These are phyloP conservation scores for Hypoxylon sp. DNA, from an alignment of 2,329 filamentous ascomycete species.

Conservation along the genomic window DNA sequence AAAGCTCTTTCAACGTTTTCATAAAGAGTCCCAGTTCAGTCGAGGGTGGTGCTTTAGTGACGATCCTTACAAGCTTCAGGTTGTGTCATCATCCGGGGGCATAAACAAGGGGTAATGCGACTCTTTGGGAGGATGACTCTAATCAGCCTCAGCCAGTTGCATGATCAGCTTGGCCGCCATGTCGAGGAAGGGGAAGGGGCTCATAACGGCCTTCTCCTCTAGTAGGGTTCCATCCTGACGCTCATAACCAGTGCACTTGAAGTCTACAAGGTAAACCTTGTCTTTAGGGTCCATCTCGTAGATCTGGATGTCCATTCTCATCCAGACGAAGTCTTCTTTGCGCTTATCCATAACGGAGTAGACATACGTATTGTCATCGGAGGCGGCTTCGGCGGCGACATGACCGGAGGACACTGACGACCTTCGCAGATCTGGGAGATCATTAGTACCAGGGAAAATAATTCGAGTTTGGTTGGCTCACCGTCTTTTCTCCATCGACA, in stretches of 20 bases:
- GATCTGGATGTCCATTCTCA: conserved; percentile 95
- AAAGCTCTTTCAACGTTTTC: background rate
- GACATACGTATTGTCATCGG: conserved; percentile 54
- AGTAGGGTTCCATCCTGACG: conserved; percentile 75
- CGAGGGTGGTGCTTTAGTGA: background rate
- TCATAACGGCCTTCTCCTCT: conserved; percentile 94
- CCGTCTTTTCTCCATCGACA: conserved; percentile 88
- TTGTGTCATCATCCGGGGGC: conserved; percentile 5
- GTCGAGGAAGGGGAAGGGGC: conserved; percentile 94
- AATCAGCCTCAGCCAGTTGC: conserved; percentile 85
- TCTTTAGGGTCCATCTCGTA: conserved; percentile 82
- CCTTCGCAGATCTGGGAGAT: conserved; percentile 51
- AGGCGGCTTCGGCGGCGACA: conserved; percentile 46
- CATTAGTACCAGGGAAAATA: conserved; percentile 58
- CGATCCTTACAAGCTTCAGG: conserved; percentile 1
- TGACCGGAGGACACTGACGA: conserved; percentile 43
- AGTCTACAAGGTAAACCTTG: conserved; percentile 94
- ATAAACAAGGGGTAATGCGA: background rate
- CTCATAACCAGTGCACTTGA: conserved; percentile 98
- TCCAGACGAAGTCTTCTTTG: conserved; percentile 77
- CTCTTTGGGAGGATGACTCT: conserved; percentile 32
- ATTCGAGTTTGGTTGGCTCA: conserved; percentile 57
- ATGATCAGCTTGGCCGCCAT: conserved; percentile 92
- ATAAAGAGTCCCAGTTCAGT: conserved; percentile 2
- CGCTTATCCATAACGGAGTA: conserved; percentile 54